Evolutionary conservation across 2,329 filamentous ascomycete genomes (phyloP).

Genomic region (Aspergillus quadrilineatus): DNA sequence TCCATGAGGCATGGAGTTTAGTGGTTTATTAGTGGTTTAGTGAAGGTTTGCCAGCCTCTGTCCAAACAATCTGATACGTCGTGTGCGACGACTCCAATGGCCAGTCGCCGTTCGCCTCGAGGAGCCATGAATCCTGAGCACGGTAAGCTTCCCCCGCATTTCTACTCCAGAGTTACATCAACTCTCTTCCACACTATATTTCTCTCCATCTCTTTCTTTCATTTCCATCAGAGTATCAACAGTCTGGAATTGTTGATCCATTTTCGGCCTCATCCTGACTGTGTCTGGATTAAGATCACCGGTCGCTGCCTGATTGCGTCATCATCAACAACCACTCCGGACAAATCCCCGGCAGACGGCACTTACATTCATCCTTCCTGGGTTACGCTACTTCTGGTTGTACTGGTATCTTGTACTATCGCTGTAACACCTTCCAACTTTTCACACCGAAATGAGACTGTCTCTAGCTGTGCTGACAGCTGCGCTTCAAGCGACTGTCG

Average conservation of each 20-base stretch:
- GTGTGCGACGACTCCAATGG: background rate
- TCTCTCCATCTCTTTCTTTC: background rate
- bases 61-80: background rate
- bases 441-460: constrained; percentile 29
- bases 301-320: constrained; percentile 15
- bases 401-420: background rate
- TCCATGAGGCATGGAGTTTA: background rate
- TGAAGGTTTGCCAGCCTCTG: background rate
- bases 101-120: background rate
- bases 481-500: constrained; percentile 43
- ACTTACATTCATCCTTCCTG: background rate
- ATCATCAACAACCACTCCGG: constrained; percentile 5
- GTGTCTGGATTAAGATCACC: background rate
- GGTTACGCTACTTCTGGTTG: constrained; percentile 1
- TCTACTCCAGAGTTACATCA: background rate
- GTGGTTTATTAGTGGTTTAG: no score
- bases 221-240: background rate
- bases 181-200: background rate
- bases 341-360: background rate
- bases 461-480: constrained; percentile 33
- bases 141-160: constrained; percentile 16
- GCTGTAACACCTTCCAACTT: background rate
- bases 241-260: constrained; percentile 1
- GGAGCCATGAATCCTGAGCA: background rate
- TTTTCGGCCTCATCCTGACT: background rate